Base-by-base conservation (phyloP, 257 asterid species). In the Solanum bukasovii region DNA sequence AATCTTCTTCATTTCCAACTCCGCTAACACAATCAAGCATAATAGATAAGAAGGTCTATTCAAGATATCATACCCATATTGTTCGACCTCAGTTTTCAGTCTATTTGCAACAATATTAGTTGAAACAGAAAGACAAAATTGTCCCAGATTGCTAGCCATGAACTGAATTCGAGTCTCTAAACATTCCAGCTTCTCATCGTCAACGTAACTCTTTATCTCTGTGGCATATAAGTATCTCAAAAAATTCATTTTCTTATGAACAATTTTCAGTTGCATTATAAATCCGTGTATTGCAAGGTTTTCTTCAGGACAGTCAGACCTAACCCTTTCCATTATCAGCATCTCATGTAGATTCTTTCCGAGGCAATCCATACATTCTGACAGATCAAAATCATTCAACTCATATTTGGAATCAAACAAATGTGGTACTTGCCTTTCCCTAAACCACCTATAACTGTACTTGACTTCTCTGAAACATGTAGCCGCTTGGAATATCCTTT, bases 61-160 rank as follows among this genome's bases (percentile, higher is more conserved):
- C 40, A 37, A 37, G 18, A 73, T 35, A 35, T 38, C 44, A 61
- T 0, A 9, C 23, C 1, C 21, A 59, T 59, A 7, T 38, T 0
- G 3, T 7, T 38, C 42, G 0, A 7, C 68, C 49, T 10, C 7
- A 6, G 0, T 7, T 8, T 2, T 38, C 0, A 7, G 3, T 8
- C 2, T 38, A 11, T 4, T 1, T 2, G 73, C 4, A 42, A 3
- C 31, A 25, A 25, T 0, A 14, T 27, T 2, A 16, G 1, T 2
- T 4, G 9, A 61, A 21, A 61, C 2, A 71, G 12, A 3, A 71
- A 29, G 12, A 29, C 77, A 71, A 7, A 71, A 3, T 0, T 35
- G 18, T 74, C 49, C 13, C 16, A 35, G 31, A 9, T 20, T 35
- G 29, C 20, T 25, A 74, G 29, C 82, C 49, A 74, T 74, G 49